Conservation (phyloP, 2,329 filamentous ascomycete species). For the Claviceps sp. region DNA sequence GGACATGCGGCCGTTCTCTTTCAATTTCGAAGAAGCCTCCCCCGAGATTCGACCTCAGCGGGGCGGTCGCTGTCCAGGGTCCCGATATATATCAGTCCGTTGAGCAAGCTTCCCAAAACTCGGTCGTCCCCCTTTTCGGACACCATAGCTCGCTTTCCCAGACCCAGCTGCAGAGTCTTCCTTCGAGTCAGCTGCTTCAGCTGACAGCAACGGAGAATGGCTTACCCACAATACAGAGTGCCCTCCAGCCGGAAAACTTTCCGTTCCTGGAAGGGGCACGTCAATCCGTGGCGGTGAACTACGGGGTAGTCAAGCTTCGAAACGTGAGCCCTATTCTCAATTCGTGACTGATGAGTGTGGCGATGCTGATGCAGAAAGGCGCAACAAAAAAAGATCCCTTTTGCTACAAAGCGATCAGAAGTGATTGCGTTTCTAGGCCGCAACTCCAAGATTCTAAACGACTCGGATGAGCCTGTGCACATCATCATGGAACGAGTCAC, state of each 20-base stretch:
- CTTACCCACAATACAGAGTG: conserved; percentile 19
- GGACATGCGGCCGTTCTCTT: conserved; percentile 14
- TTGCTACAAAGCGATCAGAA: conserved; percentile 37
- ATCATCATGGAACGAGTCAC: conserved; percentile 53
- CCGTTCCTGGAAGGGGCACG: conserved; percentile 31
- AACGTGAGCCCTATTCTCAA: conserved; percentile 28
- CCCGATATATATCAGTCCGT: not conserved
- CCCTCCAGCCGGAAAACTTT: conserved; percentile 27
- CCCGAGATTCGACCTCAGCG: conserved; percentile 22
- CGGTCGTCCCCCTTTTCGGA: not conserved
- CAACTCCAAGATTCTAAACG: conserved; percentile 40
- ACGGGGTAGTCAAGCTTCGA: conserved; percentile 34
- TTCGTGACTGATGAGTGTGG: too few species aligned
- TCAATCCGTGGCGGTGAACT: conserved; percentile 15
- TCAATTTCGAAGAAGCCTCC: conserved; percentile 17
- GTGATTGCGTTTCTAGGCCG: conserved; percentile 46
- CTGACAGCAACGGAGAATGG: conserved; percentile 22
- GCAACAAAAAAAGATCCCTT: conserved; percentile 34
- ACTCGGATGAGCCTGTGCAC: conserved; percentile 42
- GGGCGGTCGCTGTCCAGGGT: not conserved
- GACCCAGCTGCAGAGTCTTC: not conserved
- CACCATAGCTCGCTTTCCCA: not conserved
- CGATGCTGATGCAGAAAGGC: not conserved
- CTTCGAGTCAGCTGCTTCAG: conserved; percentile 23
- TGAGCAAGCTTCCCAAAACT: not conserved